Evolutionary conservation across 73 alveolate species (phyloP).

Genomic region (Paramecium octaurelia): DNA sequence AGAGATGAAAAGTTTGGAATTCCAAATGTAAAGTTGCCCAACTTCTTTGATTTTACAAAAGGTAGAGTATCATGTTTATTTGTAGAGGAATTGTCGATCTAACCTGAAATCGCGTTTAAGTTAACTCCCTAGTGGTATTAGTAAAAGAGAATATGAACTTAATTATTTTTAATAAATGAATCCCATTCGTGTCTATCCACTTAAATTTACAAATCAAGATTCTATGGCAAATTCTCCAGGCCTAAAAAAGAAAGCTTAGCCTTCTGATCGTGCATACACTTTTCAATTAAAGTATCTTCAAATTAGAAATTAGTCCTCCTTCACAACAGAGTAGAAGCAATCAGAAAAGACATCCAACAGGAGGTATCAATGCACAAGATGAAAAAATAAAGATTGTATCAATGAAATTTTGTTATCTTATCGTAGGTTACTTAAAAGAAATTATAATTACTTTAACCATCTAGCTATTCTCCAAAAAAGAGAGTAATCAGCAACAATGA

Average conservation of each 20-base stretch:
- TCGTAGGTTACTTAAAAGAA: conserved; percentile 5
- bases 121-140: conserved; percentile 53
- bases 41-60: conserved; percentile 61
- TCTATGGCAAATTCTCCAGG: neutral
- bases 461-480: conserved; percentile 23
- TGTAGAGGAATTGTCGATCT: conserved; percentile 49
- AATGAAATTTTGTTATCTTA: neutral
- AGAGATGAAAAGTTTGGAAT: conserved; percentile 73
- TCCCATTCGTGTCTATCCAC: conserved; percentile 27
- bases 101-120: conserved; percentile 56
- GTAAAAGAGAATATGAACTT: conserved; percentile 15
- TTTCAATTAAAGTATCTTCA: neutral
- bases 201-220: neutral
- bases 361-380: neutral
- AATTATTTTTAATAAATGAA: conserved; percentile 28
- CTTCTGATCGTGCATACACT: neutral
- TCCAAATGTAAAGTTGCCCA: conserved; percentile 71
- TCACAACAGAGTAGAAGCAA: neutral
- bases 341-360: neutral
- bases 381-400: neutral
- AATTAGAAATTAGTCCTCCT: neutral
- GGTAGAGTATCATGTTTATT: neutral
- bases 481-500: neutral
- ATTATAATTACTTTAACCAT: neutral
- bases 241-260: neutral